Evolutionary conservation across 1,139 yeast species (phyloP).

Genomic region (Geotrichum restrictum): DNA sequence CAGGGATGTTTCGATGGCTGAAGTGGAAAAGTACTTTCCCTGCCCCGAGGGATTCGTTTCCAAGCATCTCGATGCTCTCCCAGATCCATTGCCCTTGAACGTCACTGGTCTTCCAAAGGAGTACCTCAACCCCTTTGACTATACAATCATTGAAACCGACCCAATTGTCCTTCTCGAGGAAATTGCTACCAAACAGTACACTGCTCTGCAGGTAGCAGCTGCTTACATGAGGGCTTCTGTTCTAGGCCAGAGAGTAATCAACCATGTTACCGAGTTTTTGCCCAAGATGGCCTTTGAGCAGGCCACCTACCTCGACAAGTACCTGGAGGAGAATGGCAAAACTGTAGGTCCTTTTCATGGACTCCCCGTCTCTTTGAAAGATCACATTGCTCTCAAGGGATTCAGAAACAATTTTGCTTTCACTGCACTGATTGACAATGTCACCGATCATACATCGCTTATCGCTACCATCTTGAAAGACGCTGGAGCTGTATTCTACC

Average conservation of each 20-base stretch:
- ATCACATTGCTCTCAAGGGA: constrained; percentile 41
- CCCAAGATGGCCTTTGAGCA: constrained; percentile 36
- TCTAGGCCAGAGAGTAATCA: constrained; percentile 53
- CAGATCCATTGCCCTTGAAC: constrained; percentile 31
- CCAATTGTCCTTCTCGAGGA: constrained; percentile 39
- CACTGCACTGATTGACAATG: constrained; percentile 36
- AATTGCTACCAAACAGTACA: constrained; percentile 44
- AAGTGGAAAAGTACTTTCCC: constrained; percentile 31
- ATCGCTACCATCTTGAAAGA: constrained; percentile 52
- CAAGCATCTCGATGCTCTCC: constrained; percentile 28
- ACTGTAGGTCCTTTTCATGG: constrained; percentile 54
- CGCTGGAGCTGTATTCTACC: constrained; percentile 63
- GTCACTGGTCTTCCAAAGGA: constrained; percentile 30
- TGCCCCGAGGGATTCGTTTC: constrained; percentile 27
- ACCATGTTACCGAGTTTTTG: constrained; percentile 36
- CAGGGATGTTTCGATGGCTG: constrained; percentile 33
- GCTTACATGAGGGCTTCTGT: constrained; percentile 59
- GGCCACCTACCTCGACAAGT: constrained; percentile 47
- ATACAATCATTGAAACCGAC: constrained; percentile 32
- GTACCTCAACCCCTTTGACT: constrained; percentile 30
- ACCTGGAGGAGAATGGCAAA: constrained; percentile 38
- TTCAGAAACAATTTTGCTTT: constrained; percentile 44
- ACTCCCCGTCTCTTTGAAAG: constrained; percentile 48
- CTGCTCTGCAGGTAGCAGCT: constrained; percentile 45
- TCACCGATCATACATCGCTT: constrained; percentile 47